Evolutionary conservation across 2,329 filamentous ascomycete genomes (phyloP), one percentile per base, ranked within the genome.

Genomic region (Colletotrichum simmondsii): DNA sequence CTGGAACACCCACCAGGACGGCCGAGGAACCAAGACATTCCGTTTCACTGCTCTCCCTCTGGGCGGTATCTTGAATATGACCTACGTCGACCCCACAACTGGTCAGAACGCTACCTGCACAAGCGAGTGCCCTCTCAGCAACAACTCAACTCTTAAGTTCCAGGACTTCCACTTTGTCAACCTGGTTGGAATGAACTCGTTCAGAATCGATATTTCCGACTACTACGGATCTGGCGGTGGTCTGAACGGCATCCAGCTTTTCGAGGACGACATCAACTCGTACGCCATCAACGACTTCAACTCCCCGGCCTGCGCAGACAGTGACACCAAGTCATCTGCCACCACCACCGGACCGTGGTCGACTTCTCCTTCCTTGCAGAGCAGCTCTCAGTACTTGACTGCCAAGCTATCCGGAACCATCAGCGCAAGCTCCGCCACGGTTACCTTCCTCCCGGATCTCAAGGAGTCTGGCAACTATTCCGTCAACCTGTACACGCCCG

Each of bases 151-250:
- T 6, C 81, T 92, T 62, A 82, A 87, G 63, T 97, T 90, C 77
- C 95, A 98, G 81, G 97, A 99, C 78, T 99, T 98, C 80, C 89
- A 91, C 76, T 98, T 99, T 77, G 94, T 98, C 76, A 97, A 97
- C 79, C 83, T 84, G 7, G 92, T 99, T 74, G 95, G 94, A 65
- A 98, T 98, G 95, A 92, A 93, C 79, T 89, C 88, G 42, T 97
- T 99, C 82, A 91, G 92, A 74, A 89, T 99, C 66, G 94, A 97
- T 78, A 92, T 99, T 72, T 93, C 92, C 2, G 93, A 90, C 19
- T 98, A 93, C 90, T 98, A 97, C 81, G 97, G 97, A 46, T 84
- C 84, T 66, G 97, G 96, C 66, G 97, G 91, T 77, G 97, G 97
- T 49, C 85, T 99, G 67, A 89, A 94, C 78, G 95, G 95, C 4